Evolutionary conservation across 495 filamentous ascomycete genomes (phyloP).

Genomic region (Penicillium atrosanguineum): DNA sequence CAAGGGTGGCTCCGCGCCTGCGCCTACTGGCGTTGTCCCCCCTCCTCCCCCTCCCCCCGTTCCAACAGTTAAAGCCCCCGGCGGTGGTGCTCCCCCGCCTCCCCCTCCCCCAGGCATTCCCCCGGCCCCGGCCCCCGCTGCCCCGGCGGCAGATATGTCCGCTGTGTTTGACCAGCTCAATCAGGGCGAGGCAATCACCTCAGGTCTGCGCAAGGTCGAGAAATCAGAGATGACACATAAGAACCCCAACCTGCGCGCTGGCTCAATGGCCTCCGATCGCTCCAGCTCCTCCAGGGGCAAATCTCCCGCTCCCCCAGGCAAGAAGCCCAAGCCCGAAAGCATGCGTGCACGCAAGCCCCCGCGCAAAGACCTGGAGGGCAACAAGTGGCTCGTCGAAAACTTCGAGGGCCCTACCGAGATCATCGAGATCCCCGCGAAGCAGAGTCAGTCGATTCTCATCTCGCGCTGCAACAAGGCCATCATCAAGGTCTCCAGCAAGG

Average conservation of each 20-base stretch:
- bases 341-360: slow-evolving; percentile 92
- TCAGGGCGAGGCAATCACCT: slow-evolving; percentile 80
- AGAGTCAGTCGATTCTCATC: slow-evolving; percentile 89
- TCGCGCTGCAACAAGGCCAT: slow-evolving; percentile 86
- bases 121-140: slow-evolving; percentile 29
- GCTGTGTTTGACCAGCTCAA: slow-evolving; percentile 91
- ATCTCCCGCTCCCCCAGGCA: slow-evolving; percentile 80
- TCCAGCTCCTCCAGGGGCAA: slow-evolving; percentile 59
- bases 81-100: slow-evolving; percentile 75
- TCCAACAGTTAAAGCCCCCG: slow-evolving; percentile 51
- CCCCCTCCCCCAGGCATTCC: slow-evolving; percentile 57
- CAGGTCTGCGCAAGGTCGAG: slow-evolving; percentile 87
- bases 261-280: slow-evolving; percentile 60
- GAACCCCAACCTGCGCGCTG: slow-evolving; percentile 84
- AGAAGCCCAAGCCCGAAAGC: slow-evolving; percentile 91
- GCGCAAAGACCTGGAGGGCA: slow-evolving; percentile 88
- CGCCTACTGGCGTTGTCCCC: slow-evolving; percentile 38
- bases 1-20: slow-evolving; percentile 48
- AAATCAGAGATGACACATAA: slow-evolving; percentile 96
- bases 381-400: slow-evolving; percentile 96
- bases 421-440: slow-evolving; percentile 71
- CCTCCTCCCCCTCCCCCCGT: slow-evolving; percentile 59
- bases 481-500: slow-evolving; percentile 85
- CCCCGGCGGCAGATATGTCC: slow-evolving; percentile 58
- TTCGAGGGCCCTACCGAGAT: slow-evolving; percentile 73